phyloP scores from a whole-genome alignment of 306 rosid species.

The Argentina anserina region DNA sequence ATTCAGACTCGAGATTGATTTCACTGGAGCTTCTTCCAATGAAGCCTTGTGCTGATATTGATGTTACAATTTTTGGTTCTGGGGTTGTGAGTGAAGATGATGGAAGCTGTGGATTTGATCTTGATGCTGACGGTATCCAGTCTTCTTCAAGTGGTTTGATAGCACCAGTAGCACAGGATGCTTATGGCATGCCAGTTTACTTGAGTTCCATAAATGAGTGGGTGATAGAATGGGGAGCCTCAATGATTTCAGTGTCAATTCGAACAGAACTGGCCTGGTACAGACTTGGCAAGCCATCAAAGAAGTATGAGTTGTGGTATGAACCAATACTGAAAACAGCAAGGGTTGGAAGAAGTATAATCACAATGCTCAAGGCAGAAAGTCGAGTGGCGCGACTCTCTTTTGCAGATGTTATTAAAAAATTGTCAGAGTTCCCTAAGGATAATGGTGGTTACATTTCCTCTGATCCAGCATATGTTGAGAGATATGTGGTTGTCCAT shows the following conservation, averaged over 20 bases:
- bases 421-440: slow-evolving; percentile 47
- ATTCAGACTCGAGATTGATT: slow-evolving; percentile 79
- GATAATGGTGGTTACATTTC: slow-evolving; percentile 56
- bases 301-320: slow-evolving; percentile 89
- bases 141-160: slow-evolving; percentile 53
- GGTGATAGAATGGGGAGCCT: slow-evolving; percentile 92
- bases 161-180: slow-evolving; percentile 40
- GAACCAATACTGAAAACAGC: slow-evolving; percentile 80
- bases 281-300: slow-evolving; percentile 90
- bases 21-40: slow-evolving; percentile 96
- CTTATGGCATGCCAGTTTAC: slow-evolving; percentile 86
- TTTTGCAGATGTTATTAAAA: slow-evolving; percentile 69
- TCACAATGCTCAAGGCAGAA: slow-evolving; percentile 79
- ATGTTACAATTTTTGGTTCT: slow-evolving; percentile 86
- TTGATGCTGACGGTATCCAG: slow-evolving; percentile 59
- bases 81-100: slow-evolving; percentile 84
- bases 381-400: slow-evolving; percentile 80
- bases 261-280: slow-evolving; percentile 98
- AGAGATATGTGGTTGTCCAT: slow-evolving; percentile 83
- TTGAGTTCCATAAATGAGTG: slow-evolving; percentile 92
- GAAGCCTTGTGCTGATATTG: slow-evolving; percentile 90
- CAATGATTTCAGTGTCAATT: slow-evolving; percentile 79
- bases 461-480: slow-evolving; percentile 60
- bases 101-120: slow-evolving; percentile 68
- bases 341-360: slow-evolving; percentile 62